Evolutionary conservation across 129 eudicot species (phyloP).

Genomic region (Mikania micrantha): DNA sequence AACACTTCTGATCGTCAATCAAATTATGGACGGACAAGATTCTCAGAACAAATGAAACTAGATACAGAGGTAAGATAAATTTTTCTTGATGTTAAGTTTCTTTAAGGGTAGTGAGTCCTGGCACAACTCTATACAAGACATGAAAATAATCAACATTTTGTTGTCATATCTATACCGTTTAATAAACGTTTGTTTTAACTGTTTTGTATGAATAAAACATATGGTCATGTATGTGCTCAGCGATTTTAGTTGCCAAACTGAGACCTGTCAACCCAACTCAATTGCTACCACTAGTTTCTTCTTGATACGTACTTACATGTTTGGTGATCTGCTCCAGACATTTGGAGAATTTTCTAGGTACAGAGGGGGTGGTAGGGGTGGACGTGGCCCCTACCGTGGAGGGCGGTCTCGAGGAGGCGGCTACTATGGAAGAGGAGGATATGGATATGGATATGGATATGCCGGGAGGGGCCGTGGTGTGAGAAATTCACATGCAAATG

Average conservation of each 20-base stretch:
- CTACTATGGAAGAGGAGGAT: not conserved
- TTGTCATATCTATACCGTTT: too few species aligned
- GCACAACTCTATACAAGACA: too few species aligned
- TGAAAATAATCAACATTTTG: too few species aligned
- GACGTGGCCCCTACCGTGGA: conserved; percentile 56
- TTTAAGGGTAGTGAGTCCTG: too few species aligned
- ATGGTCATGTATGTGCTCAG: not conserved
- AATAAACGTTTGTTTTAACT: too few species aligned
- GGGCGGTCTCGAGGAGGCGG: conserved; percentile 57
- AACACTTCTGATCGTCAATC: conserved; percentile 46
- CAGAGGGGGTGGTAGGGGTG: conserved; percentile 85
- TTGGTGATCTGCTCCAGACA: conserved; percentile 44
- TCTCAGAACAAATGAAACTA: conserved; percentile 84
- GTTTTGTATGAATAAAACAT: too few species aligned
- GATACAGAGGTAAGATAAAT: conserved; percentile 64
- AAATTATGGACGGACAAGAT: conserved; percentile 60
- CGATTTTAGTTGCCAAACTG: not conserved
- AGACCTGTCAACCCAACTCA: not conserved
- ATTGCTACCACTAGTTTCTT: not conserved
- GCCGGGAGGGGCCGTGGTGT: conserved; percentile 79
- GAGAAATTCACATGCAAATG: conserved; percentile 6
- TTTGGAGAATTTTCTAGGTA: conserved; percentile 85
- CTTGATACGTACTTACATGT: not conserved
- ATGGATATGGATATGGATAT: conserved; percentile 31
- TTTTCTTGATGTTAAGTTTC: not conserved